phyloP scores from a whole-genome alignment of 768 basidiomycete species.

The Solioccasus polychromus region DNA sequence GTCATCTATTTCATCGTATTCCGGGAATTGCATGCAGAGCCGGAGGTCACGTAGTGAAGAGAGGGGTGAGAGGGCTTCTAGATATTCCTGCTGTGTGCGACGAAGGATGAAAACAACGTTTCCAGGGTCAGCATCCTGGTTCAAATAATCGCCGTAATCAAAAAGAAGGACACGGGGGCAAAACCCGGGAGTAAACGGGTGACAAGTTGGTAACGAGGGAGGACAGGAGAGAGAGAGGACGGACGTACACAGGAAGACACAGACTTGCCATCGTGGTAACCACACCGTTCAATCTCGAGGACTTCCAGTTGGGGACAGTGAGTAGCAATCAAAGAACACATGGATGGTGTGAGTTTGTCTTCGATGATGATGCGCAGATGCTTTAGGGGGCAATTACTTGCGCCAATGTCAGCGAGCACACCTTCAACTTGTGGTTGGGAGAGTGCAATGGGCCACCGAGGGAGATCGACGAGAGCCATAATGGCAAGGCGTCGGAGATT shows the following conservation, averaged over 20 bases:
- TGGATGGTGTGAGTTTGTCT: slow-evolving; percentile 33
- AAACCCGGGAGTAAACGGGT: slow-evolving; percentile 11
- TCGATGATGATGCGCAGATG: slow-evolving; percentile 36
- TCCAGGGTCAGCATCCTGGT: slow-evolving; percentile 31
- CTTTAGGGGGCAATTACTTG: slow-evolving; percentile 31
- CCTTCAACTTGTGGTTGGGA: slow-evolving; percentile 31
- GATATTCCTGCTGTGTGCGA: slow-evolving; percentile 34
- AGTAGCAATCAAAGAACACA: slow-evolving; percentile 29
- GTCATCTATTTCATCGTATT: slow-evolving; percentile 32
- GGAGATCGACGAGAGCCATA: slow-evolving; percentile 33
- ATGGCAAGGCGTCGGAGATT: slow-evolving; percentile 30
- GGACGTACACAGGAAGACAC: slow-evolving; percentile 34
- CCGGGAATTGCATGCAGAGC: slow-evolving; percentile 37
- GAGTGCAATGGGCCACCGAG: slow-evolving; percentile 36
- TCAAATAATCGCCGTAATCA: slow-evolving; percentile 17
- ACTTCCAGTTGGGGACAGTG: slow-evolving; percentile 31
- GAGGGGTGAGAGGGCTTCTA: slow-evolving; percentile 30
- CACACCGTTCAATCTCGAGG: slow-evolving; percentile 35
- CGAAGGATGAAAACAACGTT: slow-evolving; percentile 26
- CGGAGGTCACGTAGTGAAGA: slow-evolving; percentile 28
- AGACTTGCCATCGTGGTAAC: slow-evolving; percentile 37
- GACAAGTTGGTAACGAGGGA: slow-evolving; percentile 9
- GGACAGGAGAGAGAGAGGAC: slow-evolving; percentile 12
- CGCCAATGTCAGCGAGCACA: slow-evolving; percentile 28
- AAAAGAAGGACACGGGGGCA: slow-evolving; percentile 19